Evolutionary conservation across 2,329 filamentous ascomycete species (phyloP).

Genomic region (Biscogniauxia marginata): DNA sequence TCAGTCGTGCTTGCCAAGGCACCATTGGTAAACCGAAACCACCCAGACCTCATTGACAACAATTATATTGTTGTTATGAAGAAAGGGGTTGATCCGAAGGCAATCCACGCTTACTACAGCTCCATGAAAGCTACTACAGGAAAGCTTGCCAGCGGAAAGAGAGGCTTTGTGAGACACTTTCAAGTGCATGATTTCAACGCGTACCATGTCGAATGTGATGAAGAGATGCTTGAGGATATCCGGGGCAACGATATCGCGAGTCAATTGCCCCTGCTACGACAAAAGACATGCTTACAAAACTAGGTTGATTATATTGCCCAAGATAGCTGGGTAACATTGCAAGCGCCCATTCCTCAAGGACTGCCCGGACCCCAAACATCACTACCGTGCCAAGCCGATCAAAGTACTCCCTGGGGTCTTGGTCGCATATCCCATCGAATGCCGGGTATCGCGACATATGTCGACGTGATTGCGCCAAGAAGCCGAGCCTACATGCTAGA

Average conservation of each 20-base stretch:
- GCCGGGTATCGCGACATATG: slow-evolving; percentile 17
- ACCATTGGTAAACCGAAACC: slow-evolving; percentile 18
- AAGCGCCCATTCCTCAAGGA: slow-evolving; percentile 5
- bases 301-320: slow-evolving; percentile 27
- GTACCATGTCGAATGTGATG: slow-evolving; percentile 28
- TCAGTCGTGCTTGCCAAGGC: slow-evolving; percentile 17
- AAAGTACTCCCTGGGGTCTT: slow-evolving; percentile 22
- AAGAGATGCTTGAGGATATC: slow-evolving; percentile 20
- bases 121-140: slow-evolving; percentile 13
- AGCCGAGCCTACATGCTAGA: slow-evolving; percentile 29
- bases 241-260: slow-evolving; percentile 19
- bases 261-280: background rate
- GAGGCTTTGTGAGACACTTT: slow-evolving; percentile 23
- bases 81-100: slow-evolving; percentile 4
- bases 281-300: slow-evolving; percentile 6
- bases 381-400: slow-evolving; percentile 7
- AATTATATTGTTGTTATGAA: slow-evolving; percentile 30
- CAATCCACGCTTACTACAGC: slow-evolving; percentile 17
- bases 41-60: slow-evolving; percentile 16
- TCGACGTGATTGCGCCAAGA: slow-evolving; percentile 9
- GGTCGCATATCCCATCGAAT: slow-evolving; percentile 28
- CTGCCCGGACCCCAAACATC: background rate
- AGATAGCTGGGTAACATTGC: slow-evolving; percentile 17
- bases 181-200: slow-evolving; percentile 22
- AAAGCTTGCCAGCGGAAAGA: slow-evolving; percentile 4